A percentile compares a stretch with the other conserved stretches of the same genome.
These are phyloP conservation scores for Fraxinus baroniana DNA, from an alignment of 305 asterid species.

Conservation along the genomic window DNA sequence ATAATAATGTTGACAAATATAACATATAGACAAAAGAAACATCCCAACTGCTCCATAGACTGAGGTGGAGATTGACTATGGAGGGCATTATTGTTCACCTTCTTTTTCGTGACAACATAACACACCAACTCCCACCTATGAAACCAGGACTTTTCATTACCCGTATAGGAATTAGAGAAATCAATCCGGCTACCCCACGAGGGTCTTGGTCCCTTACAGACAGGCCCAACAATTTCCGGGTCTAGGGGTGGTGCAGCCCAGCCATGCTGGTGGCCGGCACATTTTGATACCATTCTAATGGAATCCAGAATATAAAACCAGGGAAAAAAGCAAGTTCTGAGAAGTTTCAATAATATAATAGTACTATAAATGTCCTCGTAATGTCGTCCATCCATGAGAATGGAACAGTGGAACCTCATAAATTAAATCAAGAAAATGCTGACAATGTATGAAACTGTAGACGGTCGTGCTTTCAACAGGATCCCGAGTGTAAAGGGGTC, in stretches of 20 bases:
- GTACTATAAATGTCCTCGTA: background rate
- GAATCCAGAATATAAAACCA: background rate
- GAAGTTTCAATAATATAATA: slow-evolving; percentile 17
- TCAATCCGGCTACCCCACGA: background rate
- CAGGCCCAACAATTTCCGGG: background rate
- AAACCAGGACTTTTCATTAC: slow-evolving; percentile 40
- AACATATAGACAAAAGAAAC: slow-evolving; percentile 30
- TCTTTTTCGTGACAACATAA: slow-evolving; percentile 42
- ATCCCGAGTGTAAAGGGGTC: background rate
- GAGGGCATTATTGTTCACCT: slow-evolving; percentile 29
- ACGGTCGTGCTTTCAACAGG: background rate
- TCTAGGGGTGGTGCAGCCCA: background rate
- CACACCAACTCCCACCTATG: slow-evolving; percentile 66
- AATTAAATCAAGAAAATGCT: background rate
- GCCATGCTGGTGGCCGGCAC: background rate
- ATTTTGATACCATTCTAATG: background rate
- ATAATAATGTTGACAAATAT: slow-evolving; percentile 16
- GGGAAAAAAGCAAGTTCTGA: slow-evolving; percentile 17
- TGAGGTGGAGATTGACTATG: slow-evolving; percentile 38
- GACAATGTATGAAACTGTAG: background rate
- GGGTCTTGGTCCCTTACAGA: background rate
- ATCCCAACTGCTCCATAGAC: slow-evolving; percentile 58
- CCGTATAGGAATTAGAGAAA: slow-evolving; percentile 14
- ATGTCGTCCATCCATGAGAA: background rate
- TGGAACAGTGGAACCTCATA: slow-evolving; percentile 5